Percentiles rank a stretch among this genome's conserved stretches.
Evolutionary conservation across 2,329 filamentous ascomycete species (phyloP).

Genomic region (Metarhizium humberi): DNA sequence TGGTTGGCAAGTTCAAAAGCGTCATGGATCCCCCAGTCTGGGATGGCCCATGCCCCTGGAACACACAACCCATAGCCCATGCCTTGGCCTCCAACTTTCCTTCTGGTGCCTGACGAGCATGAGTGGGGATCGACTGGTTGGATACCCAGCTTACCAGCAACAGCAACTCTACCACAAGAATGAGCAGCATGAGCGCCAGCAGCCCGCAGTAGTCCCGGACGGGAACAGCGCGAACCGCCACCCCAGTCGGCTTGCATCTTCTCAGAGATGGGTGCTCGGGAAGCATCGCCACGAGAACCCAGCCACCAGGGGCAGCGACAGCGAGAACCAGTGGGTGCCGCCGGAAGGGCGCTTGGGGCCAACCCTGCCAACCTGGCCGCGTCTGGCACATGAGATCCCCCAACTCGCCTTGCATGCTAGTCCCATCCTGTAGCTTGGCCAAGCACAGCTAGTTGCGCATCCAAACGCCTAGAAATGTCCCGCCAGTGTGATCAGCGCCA

Average conservation of each 20-base stretch:
- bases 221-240: not conserved
- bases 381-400: not conserved
- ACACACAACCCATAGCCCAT: not conserved
- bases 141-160: not conserved
- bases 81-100: not conserved
- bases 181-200: not conserved
- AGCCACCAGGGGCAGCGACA: slow-evolving; percentile 1
- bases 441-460: not conserved
- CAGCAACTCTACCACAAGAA: not conserved
- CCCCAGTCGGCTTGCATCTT: not conserved
- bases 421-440: not conserved
- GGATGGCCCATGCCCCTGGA: not conserved
- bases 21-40: not conserved
- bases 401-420: not conserved
- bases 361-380: not conserved
- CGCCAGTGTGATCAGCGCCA: not conserved
- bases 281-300: slow-evolving; percentile 3
- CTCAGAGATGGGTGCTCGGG: not conserved
- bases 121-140: not conserved
- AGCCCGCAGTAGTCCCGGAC: not conserved
- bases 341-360: not conserved
- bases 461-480: not conserved
- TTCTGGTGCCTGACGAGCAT: slow-evolving; percentile 4
- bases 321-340: not conserved
- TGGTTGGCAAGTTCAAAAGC: not conserved